Evolutionary conservation across 2,329 filamentous ascomycete genomes (phyloP), one percentile per base, ranked within the genome.

Genomic region (Exophiala sp.): DNA sequence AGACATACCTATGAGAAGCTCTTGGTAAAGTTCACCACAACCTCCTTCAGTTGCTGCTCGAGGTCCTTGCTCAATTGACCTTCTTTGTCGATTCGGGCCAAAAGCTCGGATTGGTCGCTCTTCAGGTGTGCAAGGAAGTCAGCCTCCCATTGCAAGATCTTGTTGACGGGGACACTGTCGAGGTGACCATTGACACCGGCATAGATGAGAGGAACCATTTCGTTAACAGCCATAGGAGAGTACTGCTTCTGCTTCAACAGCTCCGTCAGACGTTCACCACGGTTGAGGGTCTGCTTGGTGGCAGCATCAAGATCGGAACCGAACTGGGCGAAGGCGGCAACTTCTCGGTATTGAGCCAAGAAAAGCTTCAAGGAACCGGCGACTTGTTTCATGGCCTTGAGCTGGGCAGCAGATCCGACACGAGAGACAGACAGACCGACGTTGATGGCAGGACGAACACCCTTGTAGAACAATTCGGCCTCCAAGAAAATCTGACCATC

Each of bases 371-470:
- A 81, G 64, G 91, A 97, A 83, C 93, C 93, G 69, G 93, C 93
- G 66, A 98, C 93, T 82, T 98, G 93, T 85, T 98, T 98, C 93
- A 98, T 98, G 78, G 93, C 90, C 88, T 97, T 98, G 74, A 97
- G 83, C 83, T 98, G 93, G 71, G 93, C 93, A 73, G 93, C 88
- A 69, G 93, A 98, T 73, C 93, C 93, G 85, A 98, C 93, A 88
- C 93, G 93, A 65, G 93, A 98, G 66, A 98, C 93, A 68, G 93
- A 98, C 66, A 98, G 88, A 93, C 93, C 93, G 86, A 98, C 93
- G 83, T 98, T 98, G 76, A 98, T 98, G 78, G 93, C 93, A 67
- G 93, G 93, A 70, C 93, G 91, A 76, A 98, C 78, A 94, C 93
- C 93, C 88, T 98, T 98, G 88, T 96, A 97, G 86, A 97, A 98